Percentiles rank a stretch among this genome's conserved stretches.
Conservation (phyloP, 176 grass and related monocot species). For the Tillandsia leiboldiana region DNA sequence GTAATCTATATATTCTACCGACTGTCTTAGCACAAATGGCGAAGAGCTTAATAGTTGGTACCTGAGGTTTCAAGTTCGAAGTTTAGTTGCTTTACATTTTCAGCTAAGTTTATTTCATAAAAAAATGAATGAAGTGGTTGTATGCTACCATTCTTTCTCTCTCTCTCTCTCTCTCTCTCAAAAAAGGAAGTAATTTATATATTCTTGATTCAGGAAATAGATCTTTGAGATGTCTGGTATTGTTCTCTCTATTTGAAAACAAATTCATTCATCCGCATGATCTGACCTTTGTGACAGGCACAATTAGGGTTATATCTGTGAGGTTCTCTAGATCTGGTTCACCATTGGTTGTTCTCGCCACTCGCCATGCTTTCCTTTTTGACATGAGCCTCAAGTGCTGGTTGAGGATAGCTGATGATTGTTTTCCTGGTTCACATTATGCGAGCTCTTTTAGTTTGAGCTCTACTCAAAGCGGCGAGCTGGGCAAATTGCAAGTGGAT, state of each 20-base stretch:
- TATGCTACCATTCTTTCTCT: too few species aligned
- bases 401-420: slow-evolving; percentile 87
- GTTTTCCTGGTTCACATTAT: slow-evolving; percentile 84
- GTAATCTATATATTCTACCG: too few species aligned
- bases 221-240: background rate
- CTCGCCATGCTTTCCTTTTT: slow-evolving; percentile 74
- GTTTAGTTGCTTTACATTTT: too few species aligned
- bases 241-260: background rate
- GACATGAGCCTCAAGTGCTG: slow-evolving; percentile 79
- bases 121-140: too few species aligned
- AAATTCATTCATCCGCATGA: slow-evolving; percentile 10
- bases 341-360: slow-evolving; percentile 75
- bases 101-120: too few species aligned
- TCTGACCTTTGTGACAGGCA: slow-evolving; percentile 41
- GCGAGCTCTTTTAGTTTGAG: slow-evolving; percentile 49
- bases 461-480: slow-evolving; percentile 64
- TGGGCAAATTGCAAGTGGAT: slow-evolving; percentile 77
- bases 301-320: slow-evolving; percentile 80
- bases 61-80: too few species aligned
- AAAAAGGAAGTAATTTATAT: background rate
- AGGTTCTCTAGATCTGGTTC: slow-evolving; percentile 87
- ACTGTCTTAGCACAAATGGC: too few species aligned
- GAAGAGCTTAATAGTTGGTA: too few species aligned
- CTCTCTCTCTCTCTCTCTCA: too few species aligned
- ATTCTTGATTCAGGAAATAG: background rate